A percentile compares a stretch with the other conserved stretches of the same genome.
Evolutionary conservation across 2,329 filamentous ascomycete species (phyloP).

Genomic region (Ascochyta fabae): DNA sequence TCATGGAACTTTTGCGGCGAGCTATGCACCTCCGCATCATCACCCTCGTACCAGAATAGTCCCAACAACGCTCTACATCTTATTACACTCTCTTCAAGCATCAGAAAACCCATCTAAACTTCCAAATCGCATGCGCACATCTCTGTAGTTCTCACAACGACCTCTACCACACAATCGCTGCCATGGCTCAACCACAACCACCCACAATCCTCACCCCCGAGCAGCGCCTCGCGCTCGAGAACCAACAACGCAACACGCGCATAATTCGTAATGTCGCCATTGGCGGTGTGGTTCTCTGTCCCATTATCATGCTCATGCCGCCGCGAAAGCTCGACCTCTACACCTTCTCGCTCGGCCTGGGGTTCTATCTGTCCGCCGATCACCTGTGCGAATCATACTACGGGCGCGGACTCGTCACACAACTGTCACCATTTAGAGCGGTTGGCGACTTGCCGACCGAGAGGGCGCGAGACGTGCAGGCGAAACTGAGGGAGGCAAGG

Average conservation of each 20-base stretch:
- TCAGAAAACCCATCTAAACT: background rate
- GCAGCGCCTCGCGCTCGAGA: conserved; percentile 43
- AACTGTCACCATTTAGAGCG: conserved; percentile 29
- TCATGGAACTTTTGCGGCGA: conserved; percentile 38
- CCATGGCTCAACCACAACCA: conserved; percentile 33
- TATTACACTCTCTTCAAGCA: background rate
- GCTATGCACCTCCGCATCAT: conserved; percentile 11
- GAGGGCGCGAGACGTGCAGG: conserved; percentile 42
- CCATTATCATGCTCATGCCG: conserved; percentile 62
- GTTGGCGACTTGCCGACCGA: conserved; percentile 46
- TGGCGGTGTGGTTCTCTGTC: conserved; percentile 59
- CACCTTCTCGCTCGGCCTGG: conserved; percentile 60
- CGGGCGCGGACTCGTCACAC: conserved; percentile 46
- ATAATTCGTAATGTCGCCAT: conserved; percentile 56
- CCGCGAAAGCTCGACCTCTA: conserved; percentile 69
- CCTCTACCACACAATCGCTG: background rate
- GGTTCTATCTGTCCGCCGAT: conserved; percentile 58
- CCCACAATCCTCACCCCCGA: conserved; percentile 41
- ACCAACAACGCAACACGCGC: conserved; percentile 37
- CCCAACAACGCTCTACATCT: background rate
- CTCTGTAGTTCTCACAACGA: background rate
- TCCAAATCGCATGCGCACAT: conserved; percentile 9
- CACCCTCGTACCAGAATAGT: conserved; percentile 5
- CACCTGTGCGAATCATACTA: conserved; percentile 54
- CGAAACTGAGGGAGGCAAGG: conserved; percentile 48